Percentiles rank a stretch among this genome's conserved stretches.
Conservation (phyloP, 1,139 yeast species). For the Torulaspora globosa region DNA sequence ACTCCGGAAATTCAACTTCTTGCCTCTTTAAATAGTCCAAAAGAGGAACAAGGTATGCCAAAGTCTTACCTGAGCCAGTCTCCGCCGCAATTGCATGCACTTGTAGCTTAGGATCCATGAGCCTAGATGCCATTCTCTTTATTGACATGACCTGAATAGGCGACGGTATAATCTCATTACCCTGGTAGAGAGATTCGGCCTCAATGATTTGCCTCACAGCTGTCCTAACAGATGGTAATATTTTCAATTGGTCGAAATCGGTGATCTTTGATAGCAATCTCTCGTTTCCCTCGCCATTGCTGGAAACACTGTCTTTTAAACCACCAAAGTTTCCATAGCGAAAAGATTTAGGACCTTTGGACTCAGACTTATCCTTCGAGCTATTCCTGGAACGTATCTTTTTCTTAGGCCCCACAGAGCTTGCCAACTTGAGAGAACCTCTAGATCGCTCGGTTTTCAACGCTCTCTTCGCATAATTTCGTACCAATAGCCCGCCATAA, state of each 20-base stretch:
- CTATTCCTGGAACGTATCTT: slow-evolving; percentile 2
- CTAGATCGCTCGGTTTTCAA: slow-evolving; percentile 5
- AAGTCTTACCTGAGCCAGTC: slow-evolving; percentile 94
- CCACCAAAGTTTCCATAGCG: slow-evolving; percentile 29
- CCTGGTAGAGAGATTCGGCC: slow-evolving; percentile 38
- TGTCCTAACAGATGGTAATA: slow-evolving; percentile 63
- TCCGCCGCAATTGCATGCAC: slow-evolving; percentile 87
- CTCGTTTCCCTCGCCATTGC: slow-evolving; percentile 12
- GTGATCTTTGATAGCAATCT: slow-evolving; percentile 46
- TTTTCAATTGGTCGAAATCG: slow-evolving; percentile 58
- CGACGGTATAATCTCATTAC: slow-evolving; percentile 46
- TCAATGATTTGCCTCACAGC: slow-evolving; percentile 60
- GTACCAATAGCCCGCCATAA: slow-evolving; percentile 1
- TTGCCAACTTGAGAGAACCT: slow-evolving; percentile 10
- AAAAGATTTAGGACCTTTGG: slow-evolving; percentile 10
- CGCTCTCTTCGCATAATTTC: slow-evolving; percentile 10
- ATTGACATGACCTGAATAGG: slow-evolving; percentile 60
- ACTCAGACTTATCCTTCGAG: slow-evolving; percentile 2
- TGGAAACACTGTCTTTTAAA: slow-evolving; percentile 21
- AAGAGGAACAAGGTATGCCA: slow-evolving; percentile 80
- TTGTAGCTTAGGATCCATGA: slow-evolving; percentile 45
- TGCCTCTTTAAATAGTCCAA: slow-evolving; percentile 64
- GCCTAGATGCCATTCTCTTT: slow-evolving; percentile 43
- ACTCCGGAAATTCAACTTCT: slow-evolving; percentile 38
- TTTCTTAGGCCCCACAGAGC: slow-evolving; percentile 10